phyloP scores from a whole-genome alignment of 306 rosid species.

The Inga oerstediana region DNA sequence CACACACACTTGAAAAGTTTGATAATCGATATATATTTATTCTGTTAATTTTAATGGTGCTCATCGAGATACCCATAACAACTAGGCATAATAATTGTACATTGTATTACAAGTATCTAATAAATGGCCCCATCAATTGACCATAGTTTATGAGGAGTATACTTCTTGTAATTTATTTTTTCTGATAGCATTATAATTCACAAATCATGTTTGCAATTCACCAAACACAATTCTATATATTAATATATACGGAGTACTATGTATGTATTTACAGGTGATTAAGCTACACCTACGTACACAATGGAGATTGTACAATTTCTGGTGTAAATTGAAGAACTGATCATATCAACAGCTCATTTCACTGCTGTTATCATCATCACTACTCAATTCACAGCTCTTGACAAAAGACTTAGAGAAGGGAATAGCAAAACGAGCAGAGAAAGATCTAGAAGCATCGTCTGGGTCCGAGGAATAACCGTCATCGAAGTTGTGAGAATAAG shows the following conservation, averaged over 20 bases:
- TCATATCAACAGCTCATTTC: background rate
- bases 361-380: conserved; percentile 2
- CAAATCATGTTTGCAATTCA: background rate
- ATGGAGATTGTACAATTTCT: background rate
- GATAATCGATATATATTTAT: background rate
- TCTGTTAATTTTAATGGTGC: background rate
- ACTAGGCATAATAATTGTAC: background rate
- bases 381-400: background rate
- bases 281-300: background rate
- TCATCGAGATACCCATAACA: background rate
- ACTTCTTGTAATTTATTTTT: background rate
- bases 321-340: background rate
- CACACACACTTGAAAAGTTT: background rate
- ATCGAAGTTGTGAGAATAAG: conserved; percentile 69
- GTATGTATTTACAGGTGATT: background rate
- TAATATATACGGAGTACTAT: background rate
- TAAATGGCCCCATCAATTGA: background rate
- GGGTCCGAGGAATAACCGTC: conserved; percentile 52
- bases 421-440: conserved; percentile 71
- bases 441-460: conserved; percentile 54
- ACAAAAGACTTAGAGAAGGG: background rate
- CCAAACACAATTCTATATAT: background rate
- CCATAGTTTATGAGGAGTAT: background rate
- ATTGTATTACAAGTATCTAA: background rate
- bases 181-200: background rate